phyloP scores from a whole-genome alignment of 2,329 filamentous ascomycete genomes.

The Colletotrichum sansevieriae region DNA sequence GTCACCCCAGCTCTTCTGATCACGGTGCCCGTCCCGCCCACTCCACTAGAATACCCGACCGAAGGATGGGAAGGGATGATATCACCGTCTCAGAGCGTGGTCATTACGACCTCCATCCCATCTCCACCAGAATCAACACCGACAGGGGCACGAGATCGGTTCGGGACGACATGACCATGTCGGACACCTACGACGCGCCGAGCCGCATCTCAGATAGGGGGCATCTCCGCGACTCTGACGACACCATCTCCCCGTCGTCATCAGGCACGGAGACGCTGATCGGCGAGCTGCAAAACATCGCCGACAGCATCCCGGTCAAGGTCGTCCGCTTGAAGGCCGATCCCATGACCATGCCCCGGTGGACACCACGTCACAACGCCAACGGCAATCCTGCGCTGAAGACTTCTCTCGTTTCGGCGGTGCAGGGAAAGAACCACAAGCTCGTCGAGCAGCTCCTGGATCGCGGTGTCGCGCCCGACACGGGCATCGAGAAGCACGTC shows the following conservation, averaged over 20 bases:
- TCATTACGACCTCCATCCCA: conserved; percentile 35
- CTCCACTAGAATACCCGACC: conserved; percentile 35
- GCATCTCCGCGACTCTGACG: conserved; percentile 45
- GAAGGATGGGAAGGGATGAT: conserved; percentile 38
- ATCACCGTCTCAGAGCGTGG: conserved; percentile 42
- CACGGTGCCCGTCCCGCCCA: conserved; percentile 35
- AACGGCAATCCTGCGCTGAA: conserved; percentile 59
- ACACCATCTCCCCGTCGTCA: conserved; percentile 45
- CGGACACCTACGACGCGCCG: conserved; percentile 29
- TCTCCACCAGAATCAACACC: conserved; percentile 15
- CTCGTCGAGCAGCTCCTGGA: conserved; percentile 70
- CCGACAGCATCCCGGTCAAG: conserved; percentile 45
- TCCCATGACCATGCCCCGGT: conserved; percentile 64
- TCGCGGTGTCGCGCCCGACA: conserved; percentile 66
- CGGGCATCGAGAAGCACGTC: conserved; percentile 59
- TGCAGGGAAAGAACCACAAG: conserved; percentile 69
- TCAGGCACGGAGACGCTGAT: conserved; percentile 52
- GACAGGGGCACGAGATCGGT: conserved; percentile 16
- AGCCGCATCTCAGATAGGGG: conserved; percentile 42
- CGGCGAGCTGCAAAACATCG: conserved; percentile 47
- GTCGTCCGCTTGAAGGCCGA: conserved; percentile 65
- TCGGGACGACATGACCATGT: conserved; percentile 30
- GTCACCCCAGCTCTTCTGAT: conserved; percentile 38
- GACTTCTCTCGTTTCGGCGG: conserved; percentile 64
- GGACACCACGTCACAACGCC: conserved; percentile 60